Conservation (phyloP, 1,284 basidiomycete species). For the Cryptococcus floricola region DNA sequence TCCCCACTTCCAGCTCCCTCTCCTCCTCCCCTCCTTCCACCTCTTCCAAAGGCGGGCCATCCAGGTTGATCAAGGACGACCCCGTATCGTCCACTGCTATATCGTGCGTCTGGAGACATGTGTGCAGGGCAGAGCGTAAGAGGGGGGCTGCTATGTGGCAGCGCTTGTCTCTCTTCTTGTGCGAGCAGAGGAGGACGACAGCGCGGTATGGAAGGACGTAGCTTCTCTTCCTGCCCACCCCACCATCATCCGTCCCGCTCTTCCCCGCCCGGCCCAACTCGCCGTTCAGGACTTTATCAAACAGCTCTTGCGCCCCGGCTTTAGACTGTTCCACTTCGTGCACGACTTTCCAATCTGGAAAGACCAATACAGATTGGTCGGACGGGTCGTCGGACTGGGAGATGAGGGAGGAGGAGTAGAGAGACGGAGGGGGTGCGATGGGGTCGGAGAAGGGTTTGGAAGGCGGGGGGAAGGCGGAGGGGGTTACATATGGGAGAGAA, state of each 20-base stretch:
- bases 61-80: slow-evolving; percentile 55
- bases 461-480: slow-evolving; percentile 32
- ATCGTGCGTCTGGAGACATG: slow-evolving; percentile 38
- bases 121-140: slow-evolving; percentile 56
- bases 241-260: slow-evolving; percentile 36
- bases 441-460: slow-evolving; percentile 20
- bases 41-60: slow-evolving; percentile 54
- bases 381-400: slow-evolving; percentile 64
- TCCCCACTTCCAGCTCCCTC: slow-evolving; percentile 51
- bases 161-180: slow-evolving; percentile 83
- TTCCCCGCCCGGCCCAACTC: slow-evolving; percentile 46
- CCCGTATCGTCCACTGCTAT: slow-evolving; percentile 46
- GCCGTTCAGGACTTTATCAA: slow-evolving; percentile 61
- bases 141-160: slow-evolving; percentile 81
- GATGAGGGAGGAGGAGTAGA: slow-evolving; percentile 72
- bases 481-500: slow-evolving; percentile 28
- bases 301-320: slow-evolving; percentile 63
- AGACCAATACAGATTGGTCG: slow-evolving; percentile 70
- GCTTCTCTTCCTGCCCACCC: slow-evolving; percentile 52
- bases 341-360: slow-evolving; percentile 84
- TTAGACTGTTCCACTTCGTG: slow-evolving; percentile 61
- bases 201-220: slow-evolving; percentile 64
- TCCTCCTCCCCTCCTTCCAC: slow-evolving; percentile 56
- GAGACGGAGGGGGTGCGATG: slow-evolving; percentile 51
- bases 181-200: slow-evolving; percentile 80